Base-by-base conservation (phyloP, 1,284 basidiomycete species). In the Leccinum proliferum region DNA sequence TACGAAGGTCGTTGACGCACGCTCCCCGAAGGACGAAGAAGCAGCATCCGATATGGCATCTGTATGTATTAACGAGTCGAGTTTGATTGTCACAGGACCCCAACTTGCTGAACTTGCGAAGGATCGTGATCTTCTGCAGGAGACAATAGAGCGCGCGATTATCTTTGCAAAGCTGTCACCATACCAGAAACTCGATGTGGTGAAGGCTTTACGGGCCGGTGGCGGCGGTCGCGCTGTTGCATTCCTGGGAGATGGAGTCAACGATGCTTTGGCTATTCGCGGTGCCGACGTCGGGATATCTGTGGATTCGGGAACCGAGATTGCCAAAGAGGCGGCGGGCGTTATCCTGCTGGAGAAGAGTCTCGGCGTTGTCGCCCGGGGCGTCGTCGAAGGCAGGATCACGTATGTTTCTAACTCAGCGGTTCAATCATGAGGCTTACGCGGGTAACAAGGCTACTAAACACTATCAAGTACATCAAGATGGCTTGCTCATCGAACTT, bases 291-390 rank as follows among this genome's bases (percentile, higher is more conserved):
- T 99, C 66, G 96, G 96, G 32, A 90, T 99, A 63, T 92, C 93
- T 34, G 98, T 99, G 94, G 96, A 97, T 63, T 92, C 91, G 62
- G 96, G 96, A 11, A 98, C 96, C 5, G 96, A 99, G 72, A 96
- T 99, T 15, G 95, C 96, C 15, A 98, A 98, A 77, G 96, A 98
- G 78, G 96, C 96, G 5, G 95, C 96, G 6, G 96, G 98, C 76
- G 89, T 96, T 62, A 98, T 99, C 68, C 83, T 99, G 18, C 93
- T 98, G 50, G 95, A 98, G 65, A 73, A 73, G 60, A 73, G 72
- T 18, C 68, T 73, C 50, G 72, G 18, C 3, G 73, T 76, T 14
- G 74, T 73, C 29, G 68, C 68, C 4, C 72, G 71, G 2, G 74
- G 72, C 55, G 72, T 73, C 21, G 61, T 76, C 8, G 74, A 73